phyloP scores from a whole-genome alignment of 768 basidiomycete species.

The Piloderma croceum region DNA sequence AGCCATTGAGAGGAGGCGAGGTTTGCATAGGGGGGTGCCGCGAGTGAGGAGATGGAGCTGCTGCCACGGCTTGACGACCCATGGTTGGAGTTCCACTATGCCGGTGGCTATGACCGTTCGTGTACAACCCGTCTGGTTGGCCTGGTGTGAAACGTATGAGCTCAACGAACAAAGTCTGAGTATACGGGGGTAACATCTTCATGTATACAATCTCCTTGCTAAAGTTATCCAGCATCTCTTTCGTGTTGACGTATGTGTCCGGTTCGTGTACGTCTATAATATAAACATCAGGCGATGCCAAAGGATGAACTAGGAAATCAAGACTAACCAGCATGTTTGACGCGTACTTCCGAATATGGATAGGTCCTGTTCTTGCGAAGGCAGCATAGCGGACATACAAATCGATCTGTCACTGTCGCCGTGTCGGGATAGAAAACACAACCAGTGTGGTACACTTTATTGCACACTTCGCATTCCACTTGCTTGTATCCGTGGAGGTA shows the following conservation, averaged over 20 bases:
- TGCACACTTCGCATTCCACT: slow-evolving; percentile 64
- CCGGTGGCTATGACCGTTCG: slow-evolving; percentile 18
- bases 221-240: slow-evolving; percentile 67
- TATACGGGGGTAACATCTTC: slow-evolving; percentile 57
- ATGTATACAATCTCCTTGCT: slow-evolving; percentile 69
- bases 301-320: slow-evolving; percentile 2
- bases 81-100: not conserved
- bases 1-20: slow-evolving; percentile 28
- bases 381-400: slow-evolving; percentile 74
- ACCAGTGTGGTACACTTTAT: slow-evolving; percentile 60
- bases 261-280: slow-evolving; percentile 39
- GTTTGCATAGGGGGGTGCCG: slow-evolving; percentile 30
- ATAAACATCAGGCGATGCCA: slow-evolving; percentile 8
- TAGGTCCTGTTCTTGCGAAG: slow-evolving; percentile 68
- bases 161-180: slow-evolving; percentile 68
- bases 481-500: slow-evolving; percentile 57
- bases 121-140: slow-evolving; percentile 36
- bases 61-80: slow-evolving; percentile 7
- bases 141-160: slow-evolving; percentile 60
- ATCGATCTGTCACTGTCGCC: slow-evolving; percentile 24
- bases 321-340: slow-evolving; percentile 54
- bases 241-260: slow-evolving; percentile 65
- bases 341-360: slow-evolving; percentile 70
- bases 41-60: slow-evolving; percentile 36
- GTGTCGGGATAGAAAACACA: slow-evolving; percentile 71